phyloP scores from a whole-genome alignment of 2,329 filamentous ascomycete genomes.

The Colletotrichum karsti region DNA sequence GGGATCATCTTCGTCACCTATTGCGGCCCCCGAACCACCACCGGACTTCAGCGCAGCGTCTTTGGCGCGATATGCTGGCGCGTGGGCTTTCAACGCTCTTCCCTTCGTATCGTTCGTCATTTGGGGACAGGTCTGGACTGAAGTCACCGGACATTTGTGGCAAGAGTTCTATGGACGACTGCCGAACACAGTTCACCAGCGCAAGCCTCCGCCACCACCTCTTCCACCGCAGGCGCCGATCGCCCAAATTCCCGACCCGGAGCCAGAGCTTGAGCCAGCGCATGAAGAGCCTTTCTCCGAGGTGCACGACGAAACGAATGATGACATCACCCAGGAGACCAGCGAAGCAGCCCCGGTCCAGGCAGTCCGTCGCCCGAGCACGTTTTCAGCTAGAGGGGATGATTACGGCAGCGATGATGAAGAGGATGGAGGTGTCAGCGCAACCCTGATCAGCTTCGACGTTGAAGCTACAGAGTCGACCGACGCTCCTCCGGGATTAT shows the following conservation, averaged over 20 bases:
- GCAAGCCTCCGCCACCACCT: conserved; percentile 32
- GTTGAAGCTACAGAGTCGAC: conserved; percentile 65
- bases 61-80: conserved; percentile 53
- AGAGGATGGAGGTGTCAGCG: conserved; percentile 61
- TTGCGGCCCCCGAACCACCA: conserved; percentile 53
- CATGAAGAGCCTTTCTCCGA: not conserved
- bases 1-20: conserved; percentile 60
- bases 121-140: conserved; percentile 47
- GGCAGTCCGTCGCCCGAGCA: conserved; percentile 52
- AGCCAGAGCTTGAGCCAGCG: conserved; percentile 1
- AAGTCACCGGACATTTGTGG: conserved; percentile 47
- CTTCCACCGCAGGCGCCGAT: conserved; percentile 31
- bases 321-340: not conserved
- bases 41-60: conserved; percentile 46
- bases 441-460: conserved; percentile 68
- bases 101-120: conserved; percentile 58
- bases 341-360: conserved; percentile 37
- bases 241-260: not conserved
- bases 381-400: conserved; percentile 56
- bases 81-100: conserved; percentile 49
- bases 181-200: conserved; percentile 46
- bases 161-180: conserved; percentile 46
- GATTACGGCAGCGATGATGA: conserved; percentile 66
- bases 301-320: not conserved
- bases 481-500: conserved; percentile 60